These are phyloP conservation scores for Sporisorium scitamineum DNA, from an alignment of 1,284 basidiomycete species.

Conservation along the genomic window DNA sequence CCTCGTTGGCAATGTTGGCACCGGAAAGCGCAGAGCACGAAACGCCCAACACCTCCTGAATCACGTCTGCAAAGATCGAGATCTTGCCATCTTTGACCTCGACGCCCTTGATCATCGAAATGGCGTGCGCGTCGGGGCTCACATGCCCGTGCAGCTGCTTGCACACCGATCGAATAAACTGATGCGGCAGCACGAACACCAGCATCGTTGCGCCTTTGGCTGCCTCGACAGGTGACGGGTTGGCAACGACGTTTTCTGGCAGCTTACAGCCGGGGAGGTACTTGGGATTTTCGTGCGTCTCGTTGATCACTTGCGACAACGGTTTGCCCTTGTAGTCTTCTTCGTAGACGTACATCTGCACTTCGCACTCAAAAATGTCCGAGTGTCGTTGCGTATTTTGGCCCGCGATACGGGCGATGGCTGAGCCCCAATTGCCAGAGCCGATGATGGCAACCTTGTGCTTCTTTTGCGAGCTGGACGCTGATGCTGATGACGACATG, in stretches of 20 bases:
- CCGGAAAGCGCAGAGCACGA: constrained; percentile 74
- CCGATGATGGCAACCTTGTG: constrained; percentile 75
- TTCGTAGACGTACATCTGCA: constrained; percentile 66
- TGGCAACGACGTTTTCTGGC: constrained; percentile 73
- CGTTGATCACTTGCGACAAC: constrained; percentile 74
- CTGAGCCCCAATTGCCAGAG: constrained; percentile 72
- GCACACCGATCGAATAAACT: constrained; percentile 70
- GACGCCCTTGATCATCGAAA: constrained; percentile 70
- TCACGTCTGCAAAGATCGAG: constrained; percentile 74
- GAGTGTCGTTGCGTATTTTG: constrained; percentile 71
- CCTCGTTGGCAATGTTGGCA: constrained; percentile 75
- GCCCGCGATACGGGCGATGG: constrained; percentile 74
- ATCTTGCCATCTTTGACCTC: constrained; percentile 71
- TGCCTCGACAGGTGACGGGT: constrained; percentile 72
- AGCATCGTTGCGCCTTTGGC: constrained; percentile 73
- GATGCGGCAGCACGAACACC: constrained; percentile 74
- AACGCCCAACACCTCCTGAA: constrained; percentile 72
- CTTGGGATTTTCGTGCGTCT: constrained; percentile 74
- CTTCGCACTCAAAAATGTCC: constrained; percentile 65
- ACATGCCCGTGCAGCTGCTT: constrained; percentile 64
- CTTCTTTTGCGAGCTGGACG: constrained; percentile 63
- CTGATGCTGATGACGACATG: constrained; percentile 35
- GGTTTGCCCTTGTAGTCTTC: constrained; percentile 71
- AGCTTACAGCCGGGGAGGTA: constrained; percentile 73
- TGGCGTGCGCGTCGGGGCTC: constrained; percentile 64